Evolutionary conservation across 495 filamentous ascomycete genomes (phyloP), one percentile per base, ranked within the genome.

Genomic region (Chaetomidium leptoderma): DNA sequence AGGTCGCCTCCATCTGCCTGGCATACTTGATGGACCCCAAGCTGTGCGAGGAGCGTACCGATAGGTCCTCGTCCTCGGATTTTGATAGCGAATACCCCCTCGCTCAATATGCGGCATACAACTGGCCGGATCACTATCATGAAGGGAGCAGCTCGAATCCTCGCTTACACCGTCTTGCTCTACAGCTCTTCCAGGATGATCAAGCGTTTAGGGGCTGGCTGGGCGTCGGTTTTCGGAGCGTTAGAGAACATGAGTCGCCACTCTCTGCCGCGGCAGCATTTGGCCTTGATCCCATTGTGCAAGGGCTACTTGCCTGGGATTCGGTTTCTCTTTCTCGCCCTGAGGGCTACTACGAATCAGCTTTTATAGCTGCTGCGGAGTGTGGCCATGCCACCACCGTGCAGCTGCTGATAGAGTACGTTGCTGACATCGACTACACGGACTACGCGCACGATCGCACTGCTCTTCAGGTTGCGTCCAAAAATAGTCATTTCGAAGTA

Each of bases 1-100:
- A 47, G n/a, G 35, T 49, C 16, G 32, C 54, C n/a, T 39, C 7
- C 4, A 57, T 39, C 21, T 57, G 43, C 13, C 43, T 57, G 4
- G 24, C 21, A 16, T 57, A 57, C 24, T 26, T 57, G 35, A 10
- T 37, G 32, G 43, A 47, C 24, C 16, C 2, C n/a, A 16, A 26
- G 6, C 6, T 42, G 17, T n/a, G 6, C 32, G 19, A 29, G 17
- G 11, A n/a, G n/a, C n/a, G n/a, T n/a, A n/a, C 17, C 10, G 24
- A 4, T 16, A 35, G 23, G 9, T 14, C 0, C 14, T 6, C 33
- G 2, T 8, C 6, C 43, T 27, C 4, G 29, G 45, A 6, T 4
- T 32, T 48, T 5, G 6, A 9, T 33, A 9, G 4, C 7, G 1
- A 40, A 11, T 33, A 39, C 27, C 42, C 44, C 23, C 24, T 57